Evolutionary conservation across 83 land plant species (phyloP).

Genomic region (Diphasiastrum complanatum): DNA sequence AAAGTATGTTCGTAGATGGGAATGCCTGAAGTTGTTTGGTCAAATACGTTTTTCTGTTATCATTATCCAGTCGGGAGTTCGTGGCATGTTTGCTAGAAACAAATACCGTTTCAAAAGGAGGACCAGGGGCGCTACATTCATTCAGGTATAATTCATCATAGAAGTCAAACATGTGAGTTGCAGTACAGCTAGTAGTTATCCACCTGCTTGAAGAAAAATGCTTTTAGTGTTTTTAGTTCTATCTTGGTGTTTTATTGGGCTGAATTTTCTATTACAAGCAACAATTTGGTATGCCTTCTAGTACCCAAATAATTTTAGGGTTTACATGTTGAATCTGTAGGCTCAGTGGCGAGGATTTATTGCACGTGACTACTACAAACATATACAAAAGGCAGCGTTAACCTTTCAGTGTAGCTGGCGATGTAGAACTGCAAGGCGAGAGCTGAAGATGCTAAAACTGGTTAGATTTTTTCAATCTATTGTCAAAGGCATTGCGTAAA

Average conservation of each 20-base stretch:
- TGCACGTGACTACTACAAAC: constrained; percentile 36
- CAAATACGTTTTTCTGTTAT: constrained; percentile 41
- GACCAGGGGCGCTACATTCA: constrained; percentile 54
- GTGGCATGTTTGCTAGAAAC: constrained; percentile 55
- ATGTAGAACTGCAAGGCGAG: constrained; percentile 55
- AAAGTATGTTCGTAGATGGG: constrained; percentile 44
- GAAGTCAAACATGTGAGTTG: not conserved
- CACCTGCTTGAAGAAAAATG: not conserved
- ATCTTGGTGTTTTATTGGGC: too few species aligned
- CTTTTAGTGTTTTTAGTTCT: not conserved
- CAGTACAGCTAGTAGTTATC: not conserved
- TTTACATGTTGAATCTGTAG: constrained; percentile 29
- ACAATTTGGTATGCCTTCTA: not conserved
- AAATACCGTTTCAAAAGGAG: constrained; percentile 47
- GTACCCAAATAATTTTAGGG: not conserved
- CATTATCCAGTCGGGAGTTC: constrained; percentile 51
- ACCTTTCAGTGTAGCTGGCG: constrained; percentile 70
- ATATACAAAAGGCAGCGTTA: constrained; percentile 47
- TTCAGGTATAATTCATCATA: constrained; percentile 44
- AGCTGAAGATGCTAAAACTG: constrained; percentile 59
- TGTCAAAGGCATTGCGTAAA: not conserved
- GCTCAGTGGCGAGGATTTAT: constrained; percentile 48
- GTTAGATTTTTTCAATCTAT: constrained; percentile 22
- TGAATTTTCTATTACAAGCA: not conserved
- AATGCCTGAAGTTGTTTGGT: constrained; percentile 37